Percentiles rank a stretch among this genome's conserved stretches.
Conservation (phyloP, 805 yeast genomes). For the Metschnikowia reukaufii region DNA sequence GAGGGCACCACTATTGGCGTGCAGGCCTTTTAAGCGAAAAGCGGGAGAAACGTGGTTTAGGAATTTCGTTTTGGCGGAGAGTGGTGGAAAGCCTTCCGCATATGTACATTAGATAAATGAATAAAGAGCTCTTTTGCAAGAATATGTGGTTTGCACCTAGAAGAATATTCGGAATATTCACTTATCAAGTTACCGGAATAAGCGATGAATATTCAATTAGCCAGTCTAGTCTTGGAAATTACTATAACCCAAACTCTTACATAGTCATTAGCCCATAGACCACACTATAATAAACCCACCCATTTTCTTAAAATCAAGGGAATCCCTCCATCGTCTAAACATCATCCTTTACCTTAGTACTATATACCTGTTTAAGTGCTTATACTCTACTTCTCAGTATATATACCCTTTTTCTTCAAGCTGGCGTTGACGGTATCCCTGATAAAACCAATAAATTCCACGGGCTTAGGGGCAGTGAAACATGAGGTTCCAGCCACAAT, state of each 20-base stretch:
- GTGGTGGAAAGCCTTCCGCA: not conserved
- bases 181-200: too few relatives aligned
- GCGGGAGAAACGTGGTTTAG: not conserved
- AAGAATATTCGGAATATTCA: too few relatives aligned
- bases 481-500: conserved; percentile 97
- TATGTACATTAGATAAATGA: conserved; percentile 7
- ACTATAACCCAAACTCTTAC: too few relatives aligned
- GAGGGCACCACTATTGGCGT: conserved; percentile 86
- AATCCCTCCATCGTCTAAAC: not conserved
- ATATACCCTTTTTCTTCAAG: conserved; percentile 47
- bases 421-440: conserved; percentile 58
- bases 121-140: not conserved
- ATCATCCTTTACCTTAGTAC: not conserved
- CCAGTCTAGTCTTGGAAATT: too few relatives aligned
- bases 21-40: conserved; percentile 47
- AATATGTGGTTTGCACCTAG: too few relatives aligned
- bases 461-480: conserved; percentile 80
- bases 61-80: not conserved
- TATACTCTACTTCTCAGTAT: too few relatives aligned
- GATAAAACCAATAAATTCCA: conserved; percentile 67
- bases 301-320: too few relatives aligned
- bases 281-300: too few relatives aligned
- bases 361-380: too few relatives aligned
- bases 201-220: too few relatives aligned
- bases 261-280: too few relatives aligned